Evolutionary conservation across 2,329 filamentous ascomycete genomes (phyloP), one percentile per base, ranked within the genome.

Genomic region (Epicoccum nigrum): DNA sequence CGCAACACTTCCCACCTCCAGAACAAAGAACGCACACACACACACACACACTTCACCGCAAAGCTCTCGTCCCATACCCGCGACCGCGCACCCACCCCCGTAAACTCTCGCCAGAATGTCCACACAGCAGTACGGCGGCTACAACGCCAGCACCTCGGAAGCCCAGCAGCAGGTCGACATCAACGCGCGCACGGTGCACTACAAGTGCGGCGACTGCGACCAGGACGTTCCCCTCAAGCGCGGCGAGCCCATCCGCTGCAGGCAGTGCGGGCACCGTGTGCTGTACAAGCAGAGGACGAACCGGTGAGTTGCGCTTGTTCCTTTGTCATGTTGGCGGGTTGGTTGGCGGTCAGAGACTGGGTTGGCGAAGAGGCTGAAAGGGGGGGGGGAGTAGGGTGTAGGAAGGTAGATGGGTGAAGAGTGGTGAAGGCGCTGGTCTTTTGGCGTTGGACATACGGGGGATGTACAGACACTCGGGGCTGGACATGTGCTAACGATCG

Each of bases 281-380:
- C 78, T 99, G 62, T 97, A 97, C 78, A 99, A 99, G 84, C 90
- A 97, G 84, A 80, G 94, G 71, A 99, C 94, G 35, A 97, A 96
- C 82, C 86, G 94, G 94, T 97, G 74, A 76, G 88, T 78, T 38
- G 32, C 19, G n/a, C n/a, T n/a, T n/a, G 31, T 16, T 13, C 19
- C 27, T 17, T 12, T 39, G 42, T 6, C 28, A 13, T 15, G 15
- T 13, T 7, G 8, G 7, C 11, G 9, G 21, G 16, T 12, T n/a
- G 21, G 16, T 12, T n/a, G 30, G 17, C 6, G 16, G n/a, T 9
- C 5, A 25, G n/a, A 20, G 4, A 25, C 21, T 19, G 27, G 19
- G 25, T 33, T 4, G 38, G 11, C 9, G 30, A 35, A 20, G 23
- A 30, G 12, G 25, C n/a, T n/a, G 21, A 21, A 7, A 7, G 25